Conservation (phyloP, 768 basidiomycete genomes). For the Paxillus rubicundulus region DNA sequence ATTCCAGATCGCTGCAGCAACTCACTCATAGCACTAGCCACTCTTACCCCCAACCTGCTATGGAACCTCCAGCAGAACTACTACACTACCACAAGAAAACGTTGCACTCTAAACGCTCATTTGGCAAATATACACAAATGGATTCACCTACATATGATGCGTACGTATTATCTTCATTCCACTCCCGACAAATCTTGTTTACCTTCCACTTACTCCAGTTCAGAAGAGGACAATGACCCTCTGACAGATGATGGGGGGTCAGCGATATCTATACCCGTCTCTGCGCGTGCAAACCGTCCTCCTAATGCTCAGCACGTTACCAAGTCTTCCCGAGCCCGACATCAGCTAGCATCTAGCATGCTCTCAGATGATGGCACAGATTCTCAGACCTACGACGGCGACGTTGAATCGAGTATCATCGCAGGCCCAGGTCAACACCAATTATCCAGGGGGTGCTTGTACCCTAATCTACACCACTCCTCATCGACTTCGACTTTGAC, state of each 20-base stretch:
- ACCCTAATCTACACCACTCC: constrained; percentile 35
- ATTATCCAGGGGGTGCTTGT: constrained; percentile 25
- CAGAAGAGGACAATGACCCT: constrained; percentile 87
- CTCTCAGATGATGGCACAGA: constrained; percentile 74
- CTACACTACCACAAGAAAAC: constrained; percentile 34
- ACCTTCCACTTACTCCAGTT: constrained; percentile 41
- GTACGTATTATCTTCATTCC: constrained; percentile 32
- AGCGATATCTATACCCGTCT: constrained; percentile 43
- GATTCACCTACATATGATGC: constrained; percentile 81
- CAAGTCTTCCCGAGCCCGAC: constrained; percentile 35
- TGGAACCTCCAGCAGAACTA: constrained; percentile 25
- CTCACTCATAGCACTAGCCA: too few species aligned
- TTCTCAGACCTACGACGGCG: constrained; percentile 88
- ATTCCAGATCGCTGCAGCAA: too few species aligned
- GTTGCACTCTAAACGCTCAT: constrained; percentile 54
- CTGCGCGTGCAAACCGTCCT: constrained; percentile 24
- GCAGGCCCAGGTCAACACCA: constrained; percentile 46
- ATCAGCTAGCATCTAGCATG: constrained; percentile 54
- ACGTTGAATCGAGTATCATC: constrained; percentile 77
- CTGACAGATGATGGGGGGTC: constrained; percentile 72
- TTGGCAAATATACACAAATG: constrained; percentile 63
- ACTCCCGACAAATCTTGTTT: constrained; percentile 6
- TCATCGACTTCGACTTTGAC: constrained; percentile 56
- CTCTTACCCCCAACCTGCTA: not conserved
- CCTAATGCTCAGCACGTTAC: constrained; percentile 23